Percentiles rank a stretch among this genome's conserved stretches.
These are phyloP conservation scores for Plenodomus biglobosus DNA, from an alignment of 2,329 filamentous ascomycete genomes.

Conservation along the genomic window DNA sequence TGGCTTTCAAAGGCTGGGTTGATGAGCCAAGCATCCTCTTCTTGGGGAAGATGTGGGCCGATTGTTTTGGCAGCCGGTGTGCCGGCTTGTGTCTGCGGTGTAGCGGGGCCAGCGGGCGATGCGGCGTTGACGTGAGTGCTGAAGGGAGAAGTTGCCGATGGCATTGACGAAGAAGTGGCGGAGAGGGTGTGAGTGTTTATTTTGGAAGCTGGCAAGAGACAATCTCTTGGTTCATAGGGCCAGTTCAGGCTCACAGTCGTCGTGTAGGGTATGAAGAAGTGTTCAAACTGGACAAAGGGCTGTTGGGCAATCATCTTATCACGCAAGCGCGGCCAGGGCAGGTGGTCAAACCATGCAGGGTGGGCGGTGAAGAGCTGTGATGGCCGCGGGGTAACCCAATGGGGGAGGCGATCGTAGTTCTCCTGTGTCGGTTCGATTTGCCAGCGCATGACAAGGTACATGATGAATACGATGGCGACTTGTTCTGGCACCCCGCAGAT, in stretches of 20 bases:
- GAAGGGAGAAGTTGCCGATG: constrained; percentile 30
- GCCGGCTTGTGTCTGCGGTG: constrained; percentile 21
- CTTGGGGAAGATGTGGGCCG: constrained; percentile 18
- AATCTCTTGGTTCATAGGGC: constrained; percentile 75
- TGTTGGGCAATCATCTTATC: constrained; percentile 62
- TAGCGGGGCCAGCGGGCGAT: constrained; percentile 27
- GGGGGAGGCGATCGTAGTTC: constrained; percentile 76
- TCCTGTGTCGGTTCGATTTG: constrained; percentile 76
- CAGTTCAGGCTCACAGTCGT: constrained; percentile 76
- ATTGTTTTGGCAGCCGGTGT: constrained; percentile 19
- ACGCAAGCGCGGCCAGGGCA: constrained; percentile 78
- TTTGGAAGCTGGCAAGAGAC: constrained; percentile 57
- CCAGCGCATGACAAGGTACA: constrained; percentile 85
- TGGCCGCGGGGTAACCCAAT: constrained; percentile 68
- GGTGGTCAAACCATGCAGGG: constrained; percentile 78
- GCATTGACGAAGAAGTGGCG: constrained; percentile 20
- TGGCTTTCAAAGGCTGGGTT: constrained; percentile 87
- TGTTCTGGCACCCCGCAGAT: constrained; percentile 78
- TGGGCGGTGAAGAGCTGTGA: constrained; percentile 69
- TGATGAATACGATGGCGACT: constrained; percentile 77
- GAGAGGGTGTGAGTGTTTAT: constrained; percentile 22
- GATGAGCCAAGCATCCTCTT: constrained; percentile 68
- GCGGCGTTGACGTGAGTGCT: constrained; percentile 35
- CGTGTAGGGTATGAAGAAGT: constrained; percentile 83
- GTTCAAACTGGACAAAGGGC: constrained; percentile 67